phyloP scores from a whole-genome alignment of 371 early-diverging fungal genomes.

The Mucor piriformis region DNA sequence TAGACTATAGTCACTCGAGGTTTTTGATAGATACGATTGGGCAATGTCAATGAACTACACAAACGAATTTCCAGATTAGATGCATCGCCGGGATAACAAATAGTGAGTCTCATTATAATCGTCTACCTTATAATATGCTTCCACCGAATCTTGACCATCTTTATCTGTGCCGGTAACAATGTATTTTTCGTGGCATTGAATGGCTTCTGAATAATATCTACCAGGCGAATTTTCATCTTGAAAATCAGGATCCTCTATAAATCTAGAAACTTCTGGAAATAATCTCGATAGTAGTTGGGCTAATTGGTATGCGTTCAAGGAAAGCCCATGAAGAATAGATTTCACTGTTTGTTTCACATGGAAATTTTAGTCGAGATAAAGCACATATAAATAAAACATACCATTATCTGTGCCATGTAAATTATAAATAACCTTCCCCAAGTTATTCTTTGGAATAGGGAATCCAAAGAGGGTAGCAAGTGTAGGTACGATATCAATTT shows the following conservation, averaged over 20 bases:
- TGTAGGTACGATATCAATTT: slow-evolving; percentile 91
- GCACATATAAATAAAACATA: slow-evolving; percentile 8
- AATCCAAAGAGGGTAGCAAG: slow-evolving; percentile 80
- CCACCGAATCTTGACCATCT: slow-evolving; percentile 17
- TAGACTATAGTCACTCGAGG: slow-evolving; percentile 61
- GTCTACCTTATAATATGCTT: slow-evolving; percentile 41
- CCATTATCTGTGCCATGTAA: slow-evolving; percentile 46
- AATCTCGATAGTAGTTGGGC: slow-evolving; percentile 29
- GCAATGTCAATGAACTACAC: slow-evolving; percentile 50
- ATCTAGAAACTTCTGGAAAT: slow-evolving; percentile 16
- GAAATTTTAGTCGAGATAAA: too few species aligned
- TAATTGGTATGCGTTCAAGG: slow-evolving; percentile 67
- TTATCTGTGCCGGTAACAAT: background rate
- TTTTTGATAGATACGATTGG: slow-evolving; percentile 48
- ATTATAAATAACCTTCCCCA: slow-evolving; percentile 81
- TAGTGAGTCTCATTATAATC: background rate
- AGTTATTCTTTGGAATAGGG: slow-evolving; percentile 90
- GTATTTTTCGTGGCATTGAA: slow-evolving; percentile 19
- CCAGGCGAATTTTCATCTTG: background rate
- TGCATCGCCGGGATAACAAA: slow-evolving; percentile 2
- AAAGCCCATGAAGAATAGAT: slow-evolving; percentile 56
- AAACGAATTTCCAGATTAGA: slow-evolving; percentile 7
- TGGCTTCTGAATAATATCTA: slow-evolving; percentile 19
- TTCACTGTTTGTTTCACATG: too few species aligned
- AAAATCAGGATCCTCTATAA: slow-evolving; percentile 6